Percentiles rank a stretch among this genome's conserved stretches.
These are phyloP conservation scores for Geranomyces variabilis DNA, from an alignment of 192 early-diverging fungal species.

Conservation along the genomic window DNA sequence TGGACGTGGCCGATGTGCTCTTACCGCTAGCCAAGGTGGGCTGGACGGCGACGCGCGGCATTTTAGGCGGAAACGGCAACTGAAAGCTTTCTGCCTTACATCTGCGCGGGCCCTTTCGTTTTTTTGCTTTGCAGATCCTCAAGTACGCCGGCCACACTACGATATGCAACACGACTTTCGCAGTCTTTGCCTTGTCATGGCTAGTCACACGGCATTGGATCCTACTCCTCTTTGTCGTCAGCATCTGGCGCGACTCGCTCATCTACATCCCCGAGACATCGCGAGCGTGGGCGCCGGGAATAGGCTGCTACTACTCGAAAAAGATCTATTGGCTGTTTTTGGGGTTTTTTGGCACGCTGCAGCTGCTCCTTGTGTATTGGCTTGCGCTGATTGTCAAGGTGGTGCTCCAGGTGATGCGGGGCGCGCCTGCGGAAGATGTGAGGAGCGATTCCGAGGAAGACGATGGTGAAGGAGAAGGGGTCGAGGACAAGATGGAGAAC, in stretches of 20 bases:
- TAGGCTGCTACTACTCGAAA: slow-evolving; percentile 26
- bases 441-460: slow-evolving; percentile 53
- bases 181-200: slow-evolving; percentile 75
- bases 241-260: slow-evolving; percentile 32
- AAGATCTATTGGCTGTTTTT: slow-evolving; percentile 42
- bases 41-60: too few relatives aligned
- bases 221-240: slow-evolving; percentile 15
- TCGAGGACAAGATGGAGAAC: too few relatives aligned
- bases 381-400: slow-evolving; percentile 72
- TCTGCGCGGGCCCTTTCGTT: background rate
- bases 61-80: too few relatives aligned
- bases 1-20: slow-evolving; percentile 82
- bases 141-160: slow-evolving; percentile 68
- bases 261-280: slow-evolving; percentile 52
- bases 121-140: slow-evolving; percentile 39
- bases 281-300: slow-evolving; percentile 26
- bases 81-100: too few relatives aligned
- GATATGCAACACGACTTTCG: slow-evolving; percentile 73
- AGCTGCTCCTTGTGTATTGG: slow-evolving; percentile 79
- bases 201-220: slow-evolving; percentile 69
- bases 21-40: slow-evolving; percentile 73
- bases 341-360: slow-evolving; percentile 61
- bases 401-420: slow-evolving; percentile 62
- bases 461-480: slow-evolving; percentile 4
- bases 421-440: slow-evolving; percentile 71